Evolutionary conservation across 805 yeast species (phyloP).

Genomic region (Kazachstania psychrophila): DNA sequence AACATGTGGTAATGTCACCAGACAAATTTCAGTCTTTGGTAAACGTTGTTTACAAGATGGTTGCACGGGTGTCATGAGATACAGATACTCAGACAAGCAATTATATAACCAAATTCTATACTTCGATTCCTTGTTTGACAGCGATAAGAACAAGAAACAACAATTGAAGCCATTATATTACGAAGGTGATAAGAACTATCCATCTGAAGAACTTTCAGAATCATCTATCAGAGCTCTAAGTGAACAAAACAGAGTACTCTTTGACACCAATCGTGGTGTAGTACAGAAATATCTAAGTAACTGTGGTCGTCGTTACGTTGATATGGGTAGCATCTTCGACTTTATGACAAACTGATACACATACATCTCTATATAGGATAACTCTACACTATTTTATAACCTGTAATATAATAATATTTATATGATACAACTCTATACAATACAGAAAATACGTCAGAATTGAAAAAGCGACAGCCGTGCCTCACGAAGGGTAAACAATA

Average conservation of each 20-base stretch:
- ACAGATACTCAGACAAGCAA: slow-evolving; percentile 65
- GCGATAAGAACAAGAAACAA: slow-evolving; percentile 59
- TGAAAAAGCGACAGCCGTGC: no score
- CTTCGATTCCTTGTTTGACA: slow-evolving; percentile 69
- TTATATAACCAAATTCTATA: slow-evolving; percentile 81
- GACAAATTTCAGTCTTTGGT: slow-evolving; percentile 86
- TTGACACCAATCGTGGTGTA: slow-evolving; percentile 45
- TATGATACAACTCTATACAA: no score
- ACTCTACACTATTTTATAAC: no score
- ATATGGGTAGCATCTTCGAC: slow-evolving; percentile 72
- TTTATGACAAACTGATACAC: slow-evolving; percentile 33
- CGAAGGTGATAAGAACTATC: slow-evolving; percentile 29
- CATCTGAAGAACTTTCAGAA: slow-evolving; percentile 25
- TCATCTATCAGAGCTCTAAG: slow-evolving; percentile 64
- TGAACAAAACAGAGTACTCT: slow-evolving; percentile 65
- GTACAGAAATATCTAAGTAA: slow-evolving; percentile 65
- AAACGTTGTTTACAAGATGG: slow-evolving; percentile 57
- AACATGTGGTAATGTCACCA: slow-evolving; percentile 68
- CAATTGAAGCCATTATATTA: slow-evolving; percentile 46
- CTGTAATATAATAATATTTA: no score
- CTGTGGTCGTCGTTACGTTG: slow-evolving; percentile 84
- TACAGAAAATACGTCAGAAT: no score
- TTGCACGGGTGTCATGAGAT: slow-evolving; percentile 73
- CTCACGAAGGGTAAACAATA: no score
- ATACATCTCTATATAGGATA: no score